Evolutionary conservation across 2,329 filamentous ascomycete genomes (phyloP).

Genomic region (Elsinoe batatas): DNA sequence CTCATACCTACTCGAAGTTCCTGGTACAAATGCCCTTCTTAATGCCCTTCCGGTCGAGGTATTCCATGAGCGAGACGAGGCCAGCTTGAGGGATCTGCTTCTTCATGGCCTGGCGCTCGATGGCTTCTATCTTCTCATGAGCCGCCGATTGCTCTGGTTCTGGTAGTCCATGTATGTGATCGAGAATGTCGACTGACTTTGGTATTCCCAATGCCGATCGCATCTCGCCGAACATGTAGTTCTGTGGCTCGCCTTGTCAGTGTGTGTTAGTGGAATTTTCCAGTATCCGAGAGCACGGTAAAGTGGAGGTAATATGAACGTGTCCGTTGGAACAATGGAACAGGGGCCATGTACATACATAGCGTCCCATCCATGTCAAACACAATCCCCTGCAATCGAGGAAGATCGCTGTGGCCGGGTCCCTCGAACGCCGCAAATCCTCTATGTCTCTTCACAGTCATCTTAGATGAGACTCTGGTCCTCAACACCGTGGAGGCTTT

Average conservation of each 20-base stretch:
- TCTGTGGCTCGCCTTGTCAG: slow-evolving; percentile 66
- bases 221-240: slow-evolving; percentile 94
- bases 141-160: slow-evolving; percentile 47
- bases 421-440: slow-evolving; percentile 43
- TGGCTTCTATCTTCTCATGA: slow-evolving; percentile 61
- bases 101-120: slow-evolving; percentile 74
- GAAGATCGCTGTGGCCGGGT: slow-evolving; percentile 25
- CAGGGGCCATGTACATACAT: slow-evolving; percentile 47
- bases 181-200: slow-evolving; percentile 70
- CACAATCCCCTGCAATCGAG: slow-evolving; percentile 48
- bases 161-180: slow-evolving; percentile 71
- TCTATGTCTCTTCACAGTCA: slow-evolving; percentile 18
- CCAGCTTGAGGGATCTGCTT: slow-evolving; percentile 74
- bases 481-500: neutral
- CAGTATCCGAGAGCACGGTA: neutral
- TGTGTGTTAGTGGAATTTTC: neutral
- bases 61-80: slow-evolving; percentile 66
- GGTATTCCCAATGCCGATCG: slow-evolving; percentile 61
- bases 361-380: slow-evolving; percentile 96
- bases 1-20: slow-evolving; percentile 62
- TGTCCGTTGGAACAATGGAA: neutral
- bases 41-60: slow-evolving; percentile 58
- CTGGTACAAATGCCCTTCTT: slow-evolving; percentile 84
- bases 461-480: neutral
- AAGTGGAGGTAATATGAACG: neutral